Conservation (phyloP, 768 basidiomycete species). For the Tulasnella calospora region DNA sequence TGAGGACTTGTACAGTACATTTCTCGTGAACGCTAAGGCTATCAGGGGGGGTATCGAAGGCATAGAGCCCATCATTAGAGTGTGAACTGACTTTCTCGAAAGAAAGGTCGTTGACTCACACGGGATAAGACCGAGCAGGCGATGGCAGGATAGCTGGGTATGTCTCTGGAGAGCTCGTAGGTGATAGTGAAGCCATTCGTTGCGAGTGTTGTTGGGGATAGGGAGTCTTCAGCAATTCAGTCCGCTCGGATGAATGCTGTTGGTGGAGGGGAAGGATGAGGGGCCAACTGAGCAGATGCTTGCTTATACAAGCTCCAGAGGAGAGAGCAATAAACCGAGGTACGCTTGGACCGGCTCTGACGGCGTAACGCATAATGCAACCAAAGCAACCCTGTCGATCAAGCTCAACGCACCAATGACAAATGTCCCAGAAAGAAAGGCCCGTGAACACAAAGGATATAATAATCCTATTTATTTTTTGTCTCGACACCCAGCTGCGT, state of each 20-base stretch:
- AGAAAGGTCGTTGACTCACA: not conserved
- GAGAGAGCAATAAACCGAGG: not conserved
- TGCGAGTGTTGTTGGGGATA: not conserved
- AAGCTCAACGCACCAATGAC: not conserved
- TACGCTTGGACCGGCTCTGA: not conserved
- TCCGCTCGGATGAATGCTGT: not conserved
- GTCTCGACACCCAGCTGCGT: not conserved
- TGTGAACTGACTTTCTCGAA: not conserved
- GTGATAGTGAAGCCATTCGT: not conserved
- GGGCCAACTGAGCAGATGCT: not conserved
- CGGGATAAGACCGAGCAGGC: not conserved
- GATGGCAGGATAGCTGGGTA: not conserved
- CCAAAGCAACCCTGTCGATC: constrained; percentile 5
- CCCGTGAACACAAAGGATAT: not conserved
- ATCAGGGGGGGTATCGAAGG: not conserved
- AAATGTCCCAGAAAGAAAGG: not conserved
- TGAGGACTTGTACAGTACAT: not conserved
- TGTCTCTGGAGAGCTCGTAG: not conserved
- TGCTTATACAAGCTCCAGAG: not conserved
- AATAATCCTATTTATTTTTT: not conserved
- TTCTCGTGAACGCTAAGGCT: not conserved
- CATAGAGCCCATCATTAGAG: not conserved
- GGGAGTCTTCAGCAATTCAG: not conserved
- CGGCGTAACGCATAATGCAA: not conserved
- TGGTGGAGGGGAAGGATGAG: not conserved